These are phyloP conservation scores for Salvia miltiorrhiza DNA, from an alignment of 257 asterid genomes.

Conservation along the genomic window DNA sequence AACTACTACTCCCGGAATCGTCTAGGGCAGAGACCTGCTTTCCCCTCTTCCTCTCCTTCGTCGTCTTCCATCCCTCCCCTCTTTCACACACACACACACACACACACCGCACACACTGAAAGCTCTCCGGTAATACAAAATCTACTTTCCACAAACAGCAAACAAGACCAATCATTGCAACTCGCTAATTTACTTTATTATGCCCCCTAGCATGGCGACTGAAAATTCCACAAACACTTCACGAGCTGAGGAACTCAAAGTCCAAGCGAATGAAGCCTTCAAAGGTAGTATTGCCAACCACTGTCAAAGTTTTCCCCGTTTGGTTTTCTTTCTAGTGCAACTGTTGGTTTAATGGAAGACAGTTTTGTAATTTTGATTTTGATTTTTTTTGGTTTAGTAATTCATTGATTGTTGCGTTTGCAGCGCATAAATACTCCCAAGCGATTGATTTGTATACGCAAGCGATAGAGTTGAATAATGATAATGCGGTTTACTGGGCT, in stretches of 20 bases:
- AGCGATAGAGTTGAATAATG: slow-evolving; percentile 68
- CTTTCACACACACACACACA: not conserved
- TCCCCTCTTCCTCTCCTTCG: not conserved
- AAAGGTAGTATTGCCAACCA: slow-evolving; percentile 49
- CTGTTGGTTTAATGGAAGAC: not conserved
- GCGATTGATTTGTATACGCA: slow-evolving; percentile 91
- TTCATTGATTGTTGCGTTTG: slow-evolving; percentile 20
- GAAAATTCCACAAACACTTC: slow-evolving; percentile 43
- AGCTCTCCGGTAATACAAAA: not conserved
- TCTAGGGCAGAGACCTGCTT: slow-evolving; percentile 34
- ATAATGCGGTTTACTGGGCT: slow-evolving; percentile 94
- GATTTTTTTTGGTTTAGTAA: not conserved
- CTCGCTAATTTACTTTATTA: slow-evolving; percentile 27
- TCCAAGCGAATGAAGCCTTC: slow-evolving; percentile 90
- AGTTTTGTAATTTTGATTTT: not conserved
- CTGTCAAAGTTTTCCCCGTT: not conserved
- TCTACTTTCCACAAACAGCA: not conserved
- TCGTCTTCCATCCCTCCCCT: not conserved
- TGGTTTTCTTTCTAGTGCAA: not conserved
- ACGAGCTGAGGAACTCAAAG: slow-evolving; percentile 75
- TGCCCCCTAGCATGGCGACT: slow-evolving; percentile 81
- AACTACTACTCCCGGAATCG: slow-evolving; percentile 23
- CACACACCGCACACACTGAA: slow-evolving; percentile 20
- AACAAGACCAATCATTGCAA: slow-evolving; percentile 3
- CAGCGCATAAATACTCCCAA: slow-evolving; percentile 84